Evolutionary conservation across 495 filamentous ascomycete genomes (phyloP), one percentile per base, ranked within the genome.

Genomic region (Aspergillus haitiensis): DNA sequence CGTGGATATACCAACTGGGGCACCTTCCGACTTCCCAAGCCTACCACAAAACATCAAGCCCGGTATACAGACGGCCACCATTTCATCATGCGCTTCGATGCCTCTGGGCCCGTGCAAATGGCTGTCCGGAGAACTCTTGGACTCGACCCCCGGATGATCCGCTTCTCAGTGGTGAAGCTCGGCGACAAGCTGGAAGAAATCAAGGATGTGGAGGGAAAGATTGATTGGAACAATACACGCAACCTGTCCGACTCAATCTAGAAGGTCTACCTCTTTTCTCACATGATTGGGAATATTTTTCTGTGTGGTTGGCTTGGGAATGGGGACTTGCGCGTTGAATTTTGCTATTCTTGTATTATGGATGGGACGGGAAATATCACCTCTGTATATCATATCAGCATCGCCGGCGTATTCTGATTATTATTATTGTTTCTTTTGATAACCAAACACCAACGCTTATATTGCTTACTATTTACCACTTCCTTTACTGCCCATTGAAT

Each of bases 11-110:
- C 86, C 55, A 98, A 98, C 81, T 98, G 94, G 94, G 95, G 95
- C 67, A 79, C 86, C 60, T 96, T 93, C 78, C 75, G 86, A 10
- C 86, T 98, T 13, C 94, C 94, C 34, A 86, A 83, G 62, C 78
- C 86, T 61, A 82, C 84, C 55, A 86, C 81, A 62, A 85, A 85
- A 69, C 88, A 93, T 75, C 91, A 96, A 75, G 83, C 86, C 57
- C 81, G 82, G 56, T 88, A 98, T 79, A 84, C 83, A 55, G 80
- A 82, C 37, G 94, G 95, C 35, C 92, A 97, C 75, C 96, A 98
- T 80, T 98, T 98, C 79, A 86, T 96, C 69, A 90, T 98, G 91
- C 90, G 94, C 60, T 98, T 95, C 77, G 94, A 98, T 72, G 68
- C 86, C 35, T 84, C 83, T 45, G 81, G 84, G 21, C 60, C 74